A percentile compares a stretch with the other conserved stretches of the same genome.
Evolutionary conservation across 2,329 filamentous ascomycete genomes (phyloP).

Genomic region (Fusarium caatingaense): DNA sequence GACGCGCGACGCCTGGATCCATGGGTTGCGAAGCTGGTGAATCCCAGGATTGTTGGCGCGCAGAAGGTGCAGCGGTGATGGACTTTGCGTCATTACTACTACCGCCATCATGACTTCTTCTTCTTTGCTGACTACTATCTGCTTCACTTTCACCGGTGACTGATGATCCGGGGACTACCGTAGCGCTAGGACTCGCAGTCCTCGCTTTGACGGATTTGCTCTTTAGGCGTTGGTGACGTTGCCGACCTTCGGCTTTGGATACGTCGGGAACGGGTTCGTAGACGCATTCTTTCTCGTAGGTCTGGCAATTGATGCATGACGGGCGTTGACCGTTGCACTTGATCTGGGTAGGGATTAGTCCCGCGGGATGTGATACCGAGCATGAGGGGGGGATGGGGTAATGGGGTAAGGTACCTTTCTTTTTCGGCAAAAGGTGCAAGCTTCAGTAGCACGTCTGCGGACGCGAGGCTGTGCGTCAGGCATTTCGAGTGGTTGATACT

Average conservation of each 20-base stretch:
- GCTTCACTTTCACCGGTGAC: neutral
- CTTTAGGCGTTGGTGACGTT: conserved; percentile 35
- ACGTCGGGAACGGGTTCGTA: conserved; percentile 45
- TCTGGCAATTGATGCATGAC: conserved; percentile 33
- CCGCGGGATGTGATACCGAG: conserved; percentile 20
- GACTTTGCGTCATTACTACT: neutral
- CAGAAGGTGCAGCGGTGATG: neutral
- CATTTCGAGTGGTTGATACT: neutral
- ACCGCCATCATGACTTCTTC: conserved; percentile 11
- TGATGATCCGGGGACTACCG: conserved; percentile 1
- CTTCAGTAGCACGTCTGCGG: conserved; percentile 46
- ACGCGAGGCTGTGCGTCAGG: conserved; percentile 26
- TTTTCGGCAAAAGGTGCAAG: conserved; percentile 48
- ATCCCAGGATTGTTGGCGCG: conserved; percentile 15
- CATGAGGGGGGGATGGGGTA: neutral
- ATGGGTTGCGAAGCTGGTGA: conserved; percentile 3
- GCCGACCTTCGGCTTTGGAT: conserved; percentile 22
- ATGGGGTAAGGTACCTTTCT: conserved; percentile 40
- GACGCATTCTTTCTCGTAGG: conserved; percentile 29
- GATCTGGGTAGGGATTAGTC: conserved; percentile 52
- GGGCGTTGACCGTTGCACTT: conserved; percentile 55
- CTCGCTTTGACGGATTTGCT: conserved; percentile 8
- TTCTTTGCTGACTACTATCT: neutral
- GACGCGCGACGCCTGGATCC: conserved; percentile 49
- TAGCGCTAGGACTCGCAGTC: neutral